A percentile compares a stretch with the other conserved stretches of the same genome.
These are phyloP conservation scores for Lactifluus pinguis DNA, from an alignment of 768 basidiomycete species.

Conservation along the genomic window DNA sequence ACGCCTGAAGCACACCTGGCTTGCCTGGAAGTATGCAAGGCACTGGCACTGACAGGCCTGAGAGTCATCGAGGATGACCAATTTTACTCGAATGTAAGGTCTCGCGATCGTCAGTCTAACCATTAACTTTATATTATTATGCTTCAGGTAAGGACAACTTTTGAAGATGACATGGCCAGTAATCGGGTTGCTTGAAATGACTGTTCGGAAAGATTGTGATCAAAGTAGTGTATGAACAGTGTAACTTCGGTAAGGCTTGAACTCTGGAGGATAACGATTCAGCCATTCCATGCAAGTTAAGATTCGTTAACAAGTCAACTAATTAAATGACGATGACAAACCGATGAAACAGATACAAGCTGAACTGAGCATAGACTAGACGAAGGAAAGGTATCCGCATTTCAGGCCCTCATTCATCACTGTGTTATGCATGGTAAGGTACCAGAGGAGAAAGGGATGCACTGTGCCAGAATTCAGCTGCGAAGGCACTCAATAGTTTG, in stretches of 20 bases:
- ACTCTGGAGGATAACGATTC: not conserved
- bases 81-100: constrained; percentile 47
- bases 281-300: not conserved
- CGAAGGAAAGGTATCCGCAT: not conserved
- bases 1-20: constrained; percentile 55
- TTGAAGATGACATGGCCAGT: constrained; percentile 12
- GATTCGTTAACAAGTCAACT: not conserved
- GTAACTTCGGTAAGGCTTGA: not conserved
- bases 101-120: not conserved
- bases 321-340: constrained; percentile 1
- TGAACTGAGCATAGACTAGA: not conserved
- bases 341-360: not conserved
- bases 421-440: not conserved
- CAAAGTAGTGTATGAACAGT: not conserved
- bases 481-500: constrained; percentile 13
- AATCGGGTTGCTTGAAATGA: not conserved
- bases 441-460: not conserved
- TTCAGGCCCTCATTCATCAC: not conserved
- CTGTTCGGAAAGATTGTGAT: not conserved
- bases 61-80: constrained; percentile 58
- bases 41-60: constrained; percentile 60
- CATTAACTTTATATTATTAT: not conserved
- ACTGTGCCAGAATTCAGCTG: not conserved
- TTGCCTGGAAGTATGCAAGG: constrained; percentile 58
- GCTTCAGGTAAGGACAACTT: constrained; percentile 11